These are phyloP conservation scores for Rhizoclosmatium sp. DNA, from an alignment of 192 early-diverging fungal species.

Conservation along the genomic window DNA sequence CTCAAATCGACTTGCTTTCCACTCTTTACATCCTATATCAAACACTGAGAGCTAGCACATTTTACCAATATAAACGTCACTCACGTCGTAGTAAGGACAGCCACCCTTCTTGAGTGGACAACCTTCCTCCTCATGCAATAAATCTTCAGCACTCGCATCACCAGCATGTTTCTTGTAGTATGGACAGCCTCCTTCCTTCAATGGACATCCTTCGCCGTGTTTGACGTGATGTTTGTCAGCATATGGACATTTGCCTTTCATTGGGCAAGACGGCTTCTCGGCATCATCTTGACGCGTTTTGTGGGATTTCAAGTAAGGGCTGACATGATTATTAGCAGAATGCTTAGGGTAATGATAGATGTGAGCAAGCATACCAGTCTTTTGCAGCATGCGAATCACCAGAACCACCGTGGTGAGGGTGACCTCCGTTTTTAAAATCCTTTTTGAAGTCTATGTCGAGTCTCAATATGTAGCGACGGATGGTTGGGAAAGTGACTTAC, in stretches of 20 bases:
- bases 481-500: not conserved
- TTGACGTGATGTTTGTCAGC: not conserved
- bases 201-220: slow-evolving; percentile 31
- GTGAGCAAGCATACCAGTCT: slow-evolving; percentile 1
- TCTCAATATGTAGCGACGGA: not conserved
- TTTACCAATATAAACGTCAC: not conserved
- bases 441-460: slow-evolving; percentile 19
- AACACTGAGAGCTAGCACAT: too few species aligned
- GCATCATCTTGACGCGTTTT: not conserved
- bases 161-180: slow-evolving; percentile 44
- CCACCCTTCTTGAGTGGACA: slow-evolving; percentile 9
- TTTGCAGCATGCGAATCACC: slow-evolving; percentile 18
- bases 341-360: not conserved
- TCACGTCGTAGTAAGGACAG: not conserved
- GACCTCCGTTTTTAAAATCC: slow-evolving; percentile 16
- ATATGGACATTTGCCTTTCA: slow-evolving; percentile 19
- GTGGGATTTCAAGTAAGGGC: slow-evolving; percentile 9
- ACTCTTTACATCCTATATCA: slow-evolving; percentile 40
- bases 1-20: slow-evolving; percentile 42
- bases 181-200: slow-evolving; percentile 43
- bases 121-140: not conserved
- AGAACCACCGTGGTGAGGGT: not conserved
- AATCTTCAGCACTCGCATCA: slow-evolving; percentile 26
- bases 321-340: not conserved
- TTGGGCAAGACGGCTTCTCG: slow-evolving; percentile 5